Conservation (phyloP, 495 filamentous ascomycete genomes). For the Thermothielavioides terrestris region DNA sequence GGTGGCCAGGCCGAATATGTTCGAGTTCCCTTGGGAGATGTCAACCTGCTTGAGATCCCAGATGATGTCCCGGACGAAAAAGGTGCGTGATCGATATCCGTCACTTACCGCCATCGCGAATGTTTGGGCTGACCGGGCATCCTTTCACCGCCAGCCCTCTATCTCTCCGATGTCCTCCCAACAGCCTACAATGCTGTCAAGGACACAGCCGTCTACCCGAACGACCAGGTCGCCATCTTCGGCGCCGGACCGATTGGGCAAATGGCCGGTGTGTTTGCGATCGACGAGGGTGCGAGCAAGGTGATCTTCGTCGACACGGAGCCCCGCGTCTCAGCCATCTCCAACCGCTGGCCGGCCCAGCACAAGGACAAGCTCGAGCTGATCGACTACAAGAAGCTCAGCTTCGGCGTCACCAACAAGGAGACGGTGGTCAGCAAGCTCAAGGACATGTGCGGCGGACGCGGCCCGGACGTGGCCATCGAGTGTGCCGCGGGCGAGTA, state of each 20-base stretch:
- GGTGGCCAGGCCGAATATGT: constrained; percentile 86
- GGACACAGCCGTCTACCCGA: constrained; percentile 71
- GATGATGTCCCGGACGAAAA: constrained; percentile 82
- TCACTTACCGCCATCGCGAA: neutral
- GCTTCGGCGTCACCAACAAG: constrained; percentile 38
- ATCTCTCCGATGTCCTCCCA: constrained; percentile 67
- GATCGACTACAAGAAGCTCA: constrained; percentile 40
- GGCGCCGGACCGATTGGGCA: constrained; percentile 72
- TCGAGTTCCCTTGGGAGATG: constrained; percentile 73
- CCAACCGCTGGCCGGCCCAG: constrained; percentile 46
- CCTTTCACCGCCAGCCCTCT: too few species aligned
- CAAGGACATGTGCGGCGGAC: constrained; percentile 58
- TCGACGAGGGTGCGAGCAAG: constrained; percentile 61
- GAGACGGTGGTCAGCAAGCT: constrained; percentile 59
- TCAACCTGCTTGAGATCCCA: constrained; percentile 73
- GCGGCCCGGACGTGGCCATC: constrained; percentile 67
- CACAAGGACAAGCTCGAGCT: constrained; percentile 34
- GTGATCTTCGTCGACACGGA: constrained; percentile 79
- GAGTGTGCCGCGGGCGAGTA: constrained; percentile 85
- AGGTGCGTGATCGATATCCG: constrained; percentile 37
- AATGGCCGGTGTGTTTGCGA: constrained; percentile 66
- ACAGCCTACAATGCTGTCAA: constrained; percentile 79
- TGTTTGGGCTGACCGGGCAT: neutral
- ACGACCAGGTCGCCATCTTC: constrained; percentile 77
- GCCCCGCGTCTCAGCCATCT: constrained; percentile 62